A percentile compares a stretch with the other conserved stretches of the same genome.
Evolutionary conservation across 768 basidiomycete species (phyloP).

Genomic region (Grammothele lineata): DNA sequence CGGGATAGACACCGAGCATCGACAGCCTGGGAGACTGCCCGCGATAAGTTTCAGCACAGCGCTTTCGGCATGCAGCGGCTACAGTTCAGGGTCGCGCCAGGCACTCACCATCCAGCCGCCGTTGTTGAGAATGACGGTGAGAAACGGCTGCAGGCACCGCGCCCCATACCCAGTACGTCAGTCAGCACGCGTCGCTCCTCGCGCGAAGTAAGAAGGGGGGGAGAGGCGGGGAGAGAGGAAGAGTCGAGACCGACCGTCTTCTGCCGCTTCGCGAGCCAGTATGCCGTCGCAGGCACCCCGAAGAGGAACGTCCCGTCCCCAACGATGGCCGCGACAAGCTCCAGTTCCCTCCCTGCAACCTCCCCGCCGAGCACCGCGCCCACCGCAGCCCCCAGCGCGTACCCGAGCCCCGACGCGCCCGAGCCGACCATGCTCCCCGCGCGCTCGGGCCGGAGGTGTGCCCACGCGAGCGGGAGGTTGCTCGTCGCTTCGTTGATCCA

Average conservation of each 20-base stretch:
- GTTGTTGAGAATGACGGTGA: slow-evolving; percentile 69
- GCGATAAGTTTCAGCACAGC: too few relatives aligned
- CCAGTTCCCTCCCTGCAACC: slow-evolving; percentile 32
- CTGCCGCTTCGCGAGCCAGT: slow-evolving; percentile 68
- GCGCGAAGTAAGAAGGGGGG: background rate
- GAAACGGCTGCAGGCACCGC: slow-evolving; percentile 47
- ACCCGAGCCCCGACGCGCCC: slow-evolving; percentile 66
- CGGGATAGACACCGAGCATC: slow-evolving; percentile 62
- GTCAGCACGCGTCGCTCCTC: too few relatives aligned
- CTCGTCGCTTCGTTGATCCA: slow-evolving; percentile 64
- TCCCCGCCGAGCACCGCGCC: slow-evolving; percentile 48
- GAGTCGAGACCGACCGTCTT: slow-evolving; percentile 41
- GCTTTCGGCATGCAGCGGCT: too few relatives aligned
- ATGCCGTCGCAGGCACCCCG: slow-evolving; percentile 59
- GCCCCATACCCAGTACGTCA: background rate
- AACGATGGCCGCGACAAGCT: slow-evolving; percentile 54
- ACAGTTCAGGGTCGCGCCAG: too few relatives aligned
- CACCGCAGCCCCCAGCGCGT: slow-evolving; percentile 62
- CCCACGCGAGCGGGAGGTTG: slow-evolving; percentile 52
- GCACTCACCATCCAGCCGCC: slow-evolving; percentile 57
- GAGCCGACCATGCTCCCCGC: slow-evolving; percentile 51
- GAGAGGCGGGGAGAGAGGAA: background rate
- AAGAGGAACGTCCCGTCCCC: slow-evolving; percentile 73
- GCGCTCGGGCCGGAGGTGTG: slow-evolving; percentile 48
- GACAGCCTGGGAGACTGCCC: slow-evolving; percentile 59